Evolutionary conservation across 2,329 filamentous ascomycete species (phyloP), one percentile per base, ranked within the genome.

Genomic region (Aspergillus latus): DNA sequence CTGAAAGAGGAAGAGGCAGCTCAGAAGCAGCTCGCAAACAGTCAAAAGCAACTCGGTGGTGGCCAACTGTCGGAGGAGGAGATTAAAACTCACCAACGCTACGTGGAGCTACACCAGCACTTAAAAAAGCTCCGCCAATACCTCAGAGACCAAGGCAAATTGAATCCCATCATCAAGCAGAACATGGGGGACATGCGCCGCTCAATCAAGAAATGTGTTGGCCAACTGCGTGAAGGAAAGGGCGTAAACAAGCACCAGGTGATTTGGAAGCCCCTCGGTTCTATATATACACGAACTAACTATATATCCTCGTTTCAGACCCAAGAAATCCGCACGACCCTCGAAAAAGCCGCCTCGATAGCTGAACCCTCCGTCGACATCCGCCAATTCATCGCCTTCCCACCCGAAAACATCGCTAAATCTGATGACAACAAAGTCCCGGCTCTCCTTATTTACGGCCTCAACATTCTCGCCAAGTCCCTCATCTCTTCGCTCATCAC

Each of bases 401-500:
- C 76, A 1, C 72, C 77, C 2, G 62, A 64, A 4, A 64, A 71
- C 28, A 71, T 75, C 43, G 68, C 68, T 56, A 62, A 70, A 53
- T 63, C 70, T n/a, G 65, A 73, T 13, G 72, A 75, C 34, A 82
- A 80, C 21, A 76, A 81, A 16, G 74, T 89, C 21, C 87, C 89
- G 0, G 81, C 83, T 1, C 74, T 89, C 5, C 83, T 90, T 60
- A 76, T 95, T 28, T 95, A 92, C 69, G 80, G 90, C 1, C 79
- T 95, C 55, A 92, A 89, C 65, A 85, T 88, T 49, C 87, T 92
- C 61, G 79, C 87, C 63, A 95, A 96, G 72, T 79, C 80, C 43
- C 79, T 92, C 55, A 80, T 94, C 58, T 82, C 81, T 46, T 89
- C 92, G 62, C 87, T 88, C 64, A 80, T 86, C 60, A 82, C 80